Percentiles rank a stretch among this genome's conserved stretches.
Conservation (phyloP, 2,329 filamentous ascomycete species). For the Chaetomium sp. region DNA sequence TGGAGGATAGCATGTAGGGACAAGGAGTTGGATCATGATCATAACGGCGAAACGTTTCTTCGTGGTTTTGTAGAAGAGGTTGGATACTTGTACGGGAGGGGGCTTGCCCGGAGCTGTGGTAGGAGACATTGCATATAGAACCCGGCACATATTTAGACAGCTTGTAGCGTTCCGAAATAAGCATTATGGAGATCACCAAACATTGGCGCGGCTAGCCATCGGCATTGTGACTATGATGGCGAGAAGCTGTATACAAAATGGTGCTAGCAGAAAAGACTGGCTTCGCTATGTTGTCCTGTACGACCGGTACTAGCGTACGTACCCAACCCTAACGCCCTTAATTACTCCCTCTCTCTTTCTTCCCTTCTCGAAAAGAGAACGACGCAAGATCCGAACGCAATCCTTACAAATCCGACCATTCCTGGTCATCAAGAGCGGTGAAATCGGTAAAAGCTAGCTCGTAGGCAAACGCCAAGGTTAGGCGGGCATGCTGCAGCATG, state of each 20-base stretch:
- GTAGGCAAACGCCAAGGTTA: constrained; percentile 42
- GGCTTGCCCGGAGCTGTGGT: neutral
- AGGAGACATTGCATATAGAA: constrained; percentile 1
- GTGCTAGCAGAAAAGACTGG: too few relatives aligned
- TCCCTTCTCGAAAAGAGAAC: too few relatives aligned
- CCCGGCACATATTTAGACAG: neutral
- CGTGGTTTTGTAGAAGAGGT: neutral
- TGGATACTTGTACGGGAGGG: neutral
- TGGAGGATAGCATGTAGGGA: constrained; percentile 59
- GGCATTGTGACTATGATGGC: too few relatives aligned
- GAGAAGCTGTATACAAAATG: too few relatives aligned
- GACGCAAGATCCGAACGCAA: constrained; percentile 2
- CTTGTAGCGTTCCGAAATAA: constrained; percentile 1
- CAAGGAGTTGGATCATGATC: neutral
- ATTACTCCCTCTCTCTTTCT: too few relatives aligned
- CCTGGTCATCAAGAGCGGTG: constrained; percentile 24
- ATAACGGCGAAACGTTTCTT: neutral
- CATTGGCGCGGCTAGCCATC: too few relatives aligned
- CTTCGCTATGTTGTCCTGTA: too few relatives aligned
- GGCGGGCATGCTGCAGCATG: constrained; percentile 56
- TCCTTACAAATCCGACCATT: constrained; percentile 16
- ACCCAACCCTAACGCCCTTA: too few relatives aligned
- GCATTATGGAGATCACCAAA: neutral
- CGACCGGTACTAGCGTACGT: too few relatives aligned
- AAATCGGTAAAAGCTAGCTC: constrained; percentile 38